Evolutionary conservation across 148 eudicot species (phyloP).

Genomic region (Arctostaphylos glauca): DNA sequence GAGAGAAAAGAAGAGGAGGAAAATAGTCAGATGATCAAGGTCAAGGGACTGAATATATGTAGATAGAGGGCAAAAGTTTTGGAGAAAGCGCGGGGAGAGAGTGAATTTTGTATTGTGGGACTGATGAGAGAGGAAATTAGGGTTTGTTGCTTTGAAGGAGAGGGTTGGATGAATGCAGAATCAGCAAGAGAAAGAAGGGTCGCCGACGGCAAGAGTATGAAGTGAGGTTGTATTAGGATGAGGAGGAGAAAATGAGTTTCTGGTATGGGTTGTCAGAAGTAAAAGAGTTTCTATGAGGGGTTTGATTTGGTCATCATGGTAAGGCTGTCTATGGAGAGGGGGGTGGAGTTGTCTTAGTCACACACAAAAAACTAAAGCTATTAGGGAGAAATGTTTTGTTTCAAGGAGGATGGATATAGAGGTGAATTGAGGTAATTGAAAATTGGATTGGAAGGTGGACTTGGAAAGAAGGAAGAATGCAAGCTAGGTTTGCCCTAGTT

Average conservation of each 20-base stretch:
- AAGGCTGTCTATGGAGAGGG: not conserved
- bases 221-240: not conserved
- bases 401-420: not conserved
- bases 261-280: too few relatives aligned
- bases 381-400: not conserved
- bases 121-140: not conserved
- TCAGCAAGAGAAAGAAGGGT: not conserved
- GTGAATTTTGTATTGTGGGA: not conserved
- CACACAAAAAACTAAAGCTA: not conserved
- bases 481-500: not conserved
- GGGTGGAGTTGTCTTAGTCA: not conserved
- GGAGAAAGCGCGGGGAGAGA: not conserved
- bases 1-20: not conserved
- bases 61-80: not conserved
- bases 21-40: conserved; percentile 3
- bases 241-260: not conserved
- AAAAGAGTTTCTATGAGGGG: not conserved
- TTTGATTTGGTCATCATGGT: not conserved
- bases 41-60: not conserved
- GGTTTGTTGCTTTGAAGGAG: not conserved
- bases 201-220: not conserved
- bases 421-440: not conserved
- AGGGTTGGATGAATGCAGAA: not conserved
- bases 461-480: not conserved
- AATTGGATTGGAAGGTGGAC: not conserved